A percentile compares a stretch with the other conserved stretches of the same genome.
Evolutionary conservation across 1,284 basidiomycete genomes (phyloP).

Genomic region (Pseudozyma tsukubaensis): DNA sequence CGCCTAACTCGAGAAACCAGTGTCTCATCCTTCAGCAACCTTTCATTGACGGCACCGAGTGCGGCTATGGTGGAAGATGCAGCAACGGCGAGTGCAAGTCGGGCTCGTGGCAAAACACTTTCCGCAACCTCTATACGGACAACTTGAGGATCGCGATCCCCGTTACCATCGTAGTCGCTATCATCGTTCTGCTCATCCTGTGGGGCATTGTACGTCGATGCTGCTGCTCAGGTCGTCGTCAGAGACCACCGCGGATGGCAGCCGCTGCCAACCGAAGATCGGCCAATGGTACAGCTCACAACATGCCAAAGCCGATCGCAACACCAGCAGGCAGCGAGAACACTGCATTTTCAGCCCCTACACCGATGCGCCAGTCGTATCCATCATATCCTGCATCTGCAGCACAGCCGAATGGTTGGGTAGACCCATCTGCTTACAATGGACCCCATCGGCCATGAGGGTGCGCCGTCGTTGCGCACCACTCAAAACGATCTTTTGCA

Average conservation of each 20-base stretch:
- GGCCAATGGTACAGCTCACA: constrained; percentile 21
- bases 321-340: constrained; percentile 16
- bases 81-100: constrained; percentile 76
- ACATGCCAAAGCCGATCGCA: constrained; percentile 19
- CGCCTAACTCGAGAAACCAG: constrained; percentile 73
- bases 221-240: constrained; percentile 26
- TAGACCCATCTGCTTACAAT: background rate
- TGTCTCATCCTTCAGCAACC: constrained; percentile 82
- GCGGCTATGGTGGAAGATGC: constrained; percentile 76
- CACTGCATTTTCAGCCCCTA: background rate
- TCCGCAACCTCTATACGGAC: constrained; percentile 72
- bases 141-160: constrained; percentile 62
- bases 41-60: constrained; percentile 86
- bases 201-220: constrained; percentile 44
- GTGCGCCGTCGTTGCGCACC: background rate
- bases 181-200: constrained; percentile 53
- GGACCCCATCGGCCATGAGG: background rate
- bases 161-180: constrained; percentile 56
- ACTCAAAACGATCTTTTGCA: too few species aligned
- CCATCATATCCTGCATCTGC: background rate
- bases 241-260: background rate
- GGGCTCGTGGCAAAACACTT: constrained; percentile 76
- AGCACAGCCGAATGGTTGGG: background rate
- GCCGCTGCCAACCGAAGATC: background rate
- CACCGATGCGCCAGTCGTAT: constrained; percentile 1